phyloP scores from a whole-genome alignment of 805 yeast species.

The Metschnikowia similis region DNA sequence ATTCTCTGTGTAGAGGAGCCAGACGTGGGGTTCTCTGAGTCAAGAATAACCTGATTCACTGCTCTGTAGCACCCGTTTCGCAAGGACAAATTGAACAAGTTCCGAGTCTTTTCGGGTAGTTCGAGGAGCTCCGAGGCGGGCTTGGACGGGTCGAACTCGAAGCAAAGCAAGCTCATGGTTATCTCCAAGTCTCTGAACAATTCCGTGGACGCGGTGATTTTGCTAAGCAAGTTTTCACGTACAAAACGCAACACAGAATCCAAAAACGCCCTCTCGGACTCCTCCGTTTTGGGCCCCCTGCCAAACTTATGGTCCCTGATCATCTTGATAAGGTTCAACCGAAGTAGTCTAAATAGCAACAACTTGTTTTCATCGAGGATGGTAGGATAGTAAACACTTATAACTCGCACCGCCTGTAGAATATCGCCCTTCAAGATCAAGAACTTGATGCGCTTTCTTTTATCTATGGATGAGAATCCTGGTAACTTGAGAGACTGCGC shows the following conservation, averaged over 20 bases:
- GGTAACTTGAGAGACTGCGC: not conserved
- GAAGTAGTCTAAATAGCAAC: conserved; percentile 66
- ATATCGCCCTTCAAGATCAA: conserved; percentile 59
- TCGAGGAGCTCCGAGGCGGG: conserved; percentile 34
- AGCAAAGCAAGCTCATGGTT: conserved; percentile 75
- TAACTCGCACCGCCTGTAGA: conserved; percentile 49
- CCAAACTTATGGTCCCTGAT: conserved; percentile 48
- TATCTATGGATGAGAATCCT: conserved; percentile 49
- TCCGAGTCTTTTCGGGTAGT: conserved; percentile 52
- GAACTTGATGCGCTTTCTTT: conserved; percentile 50
- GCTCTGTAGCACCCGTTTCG: conserved; percentile 63
- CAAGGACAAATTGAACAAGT: conserved; percentile 54
- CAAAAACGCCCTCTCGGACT: conserved; percentile 45
- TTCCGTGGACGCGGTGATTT: conserved; percentile 53
- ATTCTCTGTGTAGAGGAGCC: conserved; percentile 4
- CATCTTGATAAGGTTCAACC: conserved; percentile 76
- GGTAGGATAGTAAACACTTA: conserved; percentile 60
- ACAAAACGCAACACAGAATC: conserved; percentile 54
- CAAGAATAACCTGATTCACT: conserved; percentile 64
- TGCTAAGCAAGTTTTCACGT: conserved; percentile 55
- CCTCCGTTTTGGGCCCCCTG: not conserved
- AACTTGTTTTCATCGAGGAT: conserved; percentile 59
- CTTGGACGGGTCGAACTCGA: conserved; percentile 36
- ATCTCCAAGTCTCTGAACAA: conserved; percentile 72
- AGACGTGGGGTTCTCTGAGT: conserved; percentile 18